phyloP scores from a whole-genome alignment of 1,284 basidiomycete species.

The Hortiboletus rubellus region DNA sequence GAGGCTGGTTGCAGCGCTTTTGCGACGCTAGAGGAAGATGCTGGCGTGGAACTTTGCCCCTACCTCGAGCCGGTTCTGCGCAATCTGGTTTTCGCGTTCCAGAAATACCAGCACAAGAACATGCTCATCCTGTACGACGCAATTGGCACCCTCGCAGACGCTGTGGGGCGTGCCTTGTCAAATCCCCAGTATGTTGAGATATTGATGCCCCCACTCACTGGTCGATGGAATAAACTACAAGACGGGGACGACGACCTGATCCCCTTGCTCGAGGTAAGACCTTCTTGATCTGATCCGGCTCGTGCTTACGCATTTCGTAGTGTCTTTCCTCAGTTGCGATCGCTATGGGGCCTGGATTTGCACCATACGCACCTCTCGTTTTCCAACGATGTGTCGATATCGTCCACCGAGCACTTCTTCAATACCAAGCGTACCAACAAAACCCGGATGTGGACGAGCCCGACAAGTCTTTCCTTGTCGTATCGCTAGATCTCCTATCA shows the following conservation, averaged over 20 bases:
- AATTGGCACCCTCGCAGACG: slow-evolving; percentile 95
- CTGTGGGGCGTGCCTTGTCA: slow-evolving; percentile 87
- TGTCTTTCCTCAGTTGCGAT: slow-evolving; percentile 98
- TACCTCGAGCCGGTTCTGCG: slow-evolving; percentile 94
- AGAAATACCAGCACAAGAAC: slow-evolving; percentile 99
- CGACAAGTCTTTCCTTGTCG: slow-evolving; percentile 95
- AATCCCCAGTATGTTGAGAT: slow-evolving; percentile 90
- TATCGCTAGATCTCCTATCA: slow-evolving; percentile 93
- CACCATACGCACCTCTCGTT: slow-evolving; percentile 87
- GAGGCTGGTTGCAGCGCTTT: slow-evolving; percentile 99
- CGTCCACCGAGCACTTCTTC: slow-evolving; percentile 78
- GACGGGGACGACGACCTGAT: slow-evolving; percentile 94
- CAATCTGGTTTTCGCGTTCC: slow-evolving; percentile 94
- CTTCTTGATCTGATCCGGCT: not conserved
- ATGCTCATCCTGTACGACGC: slow-evolving; percentile 98
- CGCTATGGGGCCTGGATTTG: slow-evolving; percentile 91
- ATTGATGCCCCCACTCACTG: slow-evolving; percentile 93
- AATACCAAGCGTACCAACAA: slow-evolving; percentile 82
- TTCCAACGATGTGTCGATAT: slow-evolving; percentile 91
- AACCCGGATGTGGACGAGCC: slow-evolving; percentile 90
- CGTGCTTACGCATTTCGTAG: slow-evolving; percentile 43
- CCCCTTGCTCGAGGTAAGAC: slow-evolving; percentile 84
- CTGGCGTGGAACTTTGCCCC: slow-evolving; percentile 85
- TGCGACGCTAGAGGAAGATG: slow-evolving; percentile 98
- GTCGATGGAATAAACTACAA: slow-evolving; percentile 85